Evolutionary conservation across 2,329 filamentous ascomycete species (phyloP), one percentile per base, ranked within the genome.

Genomic region (Aspergillus transmontanensis): DNA sequence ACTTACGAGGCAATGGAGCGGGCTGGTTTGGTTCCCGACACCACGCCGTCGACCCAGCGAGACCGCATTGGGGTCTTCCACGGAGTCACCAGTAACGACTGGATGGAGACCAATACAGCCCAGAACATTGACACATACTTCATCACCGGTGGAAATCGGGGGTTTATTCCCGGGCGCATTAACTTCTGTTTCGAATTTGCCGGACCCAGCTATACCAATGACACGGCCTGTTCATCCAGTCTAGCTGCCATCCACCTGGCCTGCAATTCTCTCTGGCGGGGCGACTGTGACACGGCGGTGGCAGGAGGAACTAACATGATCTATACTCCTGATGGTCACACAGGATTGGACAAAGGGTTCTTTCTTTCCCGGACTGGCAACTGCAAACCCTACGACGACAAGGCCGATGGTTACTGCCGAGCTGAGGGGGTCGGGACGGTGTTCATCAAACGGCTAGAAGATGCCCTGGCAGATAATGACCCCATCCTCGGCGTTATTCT

Each of bases 311-410:
- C 91, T 14, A 93, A 91, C 60, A 59, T 75, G 11, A 83, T 93
- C 78, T 93, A 90, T 57, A 92, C 92, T 78, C 89, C 91, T 0
- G 90, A 93, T 75, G 90, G 90, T 81, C 92, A 91, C 78, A 84
- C 89, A 10, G 90, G 89, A 68, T 81, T 94, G 2, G 89, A 87
- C 72, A 86, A 89, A 66, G 71, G 71, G 2, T 67, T 71, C 41
- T 74, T 75, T 46, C 61, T 75, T 7, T 72, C 73, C 14, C 60
- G 62, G 7, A 71, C 67, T 2, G 83, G 83, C 0, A 75, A 79
- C 19, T 86, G 84, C 66, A 83, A 83, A 57, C 76, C 80, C 4
- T 85, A 81, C 53, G 81, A 84, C 56, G 75, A 78, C 21, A 71
- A 71, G 5, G 84, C 83, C 0, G 82, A 85, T 69, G 84, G 85